Base-by-base conservation (phyloP, 2,329 filamentous ascomycete species). In the Leptographium procerum region DNA sequence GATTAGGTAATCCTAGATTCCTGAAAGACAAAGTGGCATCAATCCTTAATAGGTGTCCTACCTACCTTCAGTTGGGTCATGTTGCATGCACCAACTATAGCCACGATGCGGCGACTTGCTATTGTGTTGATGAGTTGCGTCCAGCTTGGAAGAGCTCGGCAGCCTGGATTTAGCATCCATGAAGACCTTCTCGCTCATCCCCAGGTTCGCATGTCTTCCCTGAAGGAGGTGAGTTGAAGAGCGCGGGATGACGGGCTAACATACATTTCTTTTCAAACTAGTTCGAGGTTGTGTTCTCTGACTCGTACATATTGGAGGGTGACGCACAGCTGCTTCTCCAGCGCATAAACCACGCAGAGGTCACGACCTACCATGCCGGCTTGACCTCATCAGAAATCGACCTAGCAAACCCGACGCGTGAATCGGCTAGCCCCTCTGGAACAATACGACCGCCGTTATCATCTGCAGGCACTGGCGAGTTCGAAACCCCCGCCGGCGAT, bases 101-200 rank as follows among this genome's bases (percentile, higher is more conserved):
- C 66, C 70, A 75, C 61, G 61, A 84, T 83, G 81, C 77, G 78
- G 73, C 76, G 74, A 68, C 68, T 73, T 65, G 70, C 72, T 59
- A 59, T 80, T 57, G 63, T 73, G 16, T 65, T 82, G 52, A 67
- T 81, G 59, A 73, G 73, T 51, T 66, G 68, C 54, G 64, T 75
- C 63, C 77, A 73, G 69, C 72, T 80, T 33, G 73, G 71, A 64
- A 66, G 65, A 62, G 80, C 79, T 64, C 75, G 76, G 52, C 76
- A 79, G 52, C 75, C 74, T 9, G 73, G 77, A 57, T 96, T 96
- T 75, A 95, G 86, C 73, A 88, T 95, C 59, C 85, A 94, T 67
- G 89, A 95, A 68, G 91, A 96, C 69, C 72, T 96, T 56, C 79
- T 95, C 59, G 90, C 90, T 22, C 90, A 87, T 72, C 91, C 91